Conservation (phyloP, 78 protist species). For the Speleostelium caveatum region DNA sequence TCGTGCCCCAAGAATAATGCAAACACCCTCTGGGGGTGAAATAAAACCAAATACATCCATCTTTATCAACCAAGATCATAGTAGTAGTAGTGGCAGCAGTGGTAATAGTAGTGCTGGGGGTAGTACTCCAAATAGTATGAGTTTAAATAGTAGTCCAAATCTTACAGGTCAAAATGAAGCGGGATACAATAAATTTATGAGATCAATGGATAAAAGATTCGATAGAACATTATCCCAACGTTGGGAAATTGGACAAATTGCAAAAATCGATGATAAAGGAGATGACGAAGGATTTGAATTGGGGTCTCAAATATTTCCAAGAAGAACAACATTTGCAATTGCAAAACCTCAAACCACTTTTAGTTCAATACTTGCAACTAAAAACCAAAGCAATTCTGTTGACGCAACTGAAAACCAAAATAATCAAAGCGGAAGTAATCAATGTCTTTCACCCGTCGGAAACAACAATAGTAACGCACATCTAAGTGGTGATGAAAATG, state of each 20-base stretch:
- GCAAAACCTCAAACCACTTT: not conserved
- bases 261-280: not conserved
- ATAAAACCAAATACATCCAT: not conserved
- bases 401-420: not conserved
- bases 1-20: no score
- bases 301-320: constrained; percentile 55
- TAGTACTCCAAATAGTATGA: not conserved
- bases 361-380: not conserved
- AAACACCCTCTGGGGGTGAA: not conserved
- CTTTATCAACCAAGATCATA: no score
- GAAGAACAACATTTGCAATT: constrained; percentile 13
- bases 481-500: not conserved
- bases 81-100: not conserved
- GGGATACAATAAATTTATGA: no score
- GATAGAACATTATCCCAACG: no score
- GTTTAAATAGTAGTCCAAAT: not conserved
- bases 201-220: no score
- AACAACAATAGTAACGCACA: not conserved
- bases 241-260: not conserved
- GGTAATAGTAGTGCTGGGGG: no score
- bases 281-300: constrained; percentile 33
- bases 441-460: no score
- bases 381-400: not conserved
- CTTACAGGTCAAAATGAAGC: no score
- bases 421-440: not conserved